These are phyloP conservation scores for Elaeis oleifera DNA, from an alignment of 202 grass and related monocot genomes.

Conservation along the genomic window DNA sequence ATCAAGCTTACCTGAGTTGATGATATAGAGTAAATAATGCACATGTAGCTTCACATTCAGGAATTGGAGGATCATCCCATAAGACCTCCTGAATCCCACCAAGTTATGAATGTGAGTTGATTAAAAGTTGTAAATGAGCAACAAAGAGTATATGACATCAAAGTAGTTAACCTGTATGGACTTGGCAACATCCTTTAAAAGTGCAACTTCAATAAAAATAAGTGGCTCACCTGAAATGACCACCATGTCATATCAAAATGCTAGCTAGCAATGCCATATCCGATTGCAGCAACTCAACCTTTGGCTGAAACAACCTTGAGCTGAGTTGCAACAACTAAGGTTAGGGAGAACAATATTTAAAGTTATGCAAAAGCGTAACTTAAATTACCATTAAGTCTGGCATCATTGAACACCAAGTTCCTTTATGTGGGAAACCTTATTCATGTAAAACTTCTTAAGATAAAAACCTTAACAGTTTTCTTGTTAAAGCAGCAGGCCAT, in stretches of 20 bases:
- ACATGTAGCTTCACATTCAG: constrained; percentile 74
- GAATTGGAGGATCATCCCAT: constrained; percentile 76
- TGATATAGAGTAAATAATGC: constrained; percentile 91
- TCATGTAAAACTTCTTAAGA: too few relatives aligned
- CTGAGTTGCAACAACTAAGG: too few relatives aligned
- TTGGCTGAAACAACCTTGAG: too few relatives aligned
- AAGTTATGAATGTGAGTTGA: constrained; percentile 10
- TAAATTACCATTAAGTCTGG: too few relatives aligned
- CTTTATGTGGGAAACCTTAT: too few relatives aligned
- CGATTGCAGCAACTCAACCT: too few relatives aligned
- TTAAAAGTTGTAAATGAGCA: constrained; percentile 7
- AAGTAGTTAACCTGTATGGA: constrained; percentile 65
- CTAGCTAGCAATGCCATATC: not conserved
- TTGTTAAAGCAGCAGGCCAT: too few relatives aligned
- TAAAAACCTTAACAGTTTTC: too few relatives aligned
- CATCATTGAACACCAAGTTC: too few relatives aligned
- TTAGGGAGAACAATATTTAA: too few relatives aligned
- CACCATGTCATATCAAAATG: not conserved
- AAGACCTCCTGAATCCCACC: constrained; percentile 59
- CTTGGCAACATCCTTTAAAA: constrained; percentile 70
- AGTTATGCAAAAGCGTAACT: too few relatives aligned
- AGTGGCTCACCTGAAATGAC: constrained; percentile 56
- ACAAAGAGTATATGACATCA: too few relatives aligned
- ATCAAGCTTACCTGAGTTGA: constrained; percentile 75
- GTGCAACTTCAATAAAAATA: constrained; percentile 96